Evolutionary conservation across 2,329 filamentous ascomycete species (phyloP).

Genomic region (Pseudogymnoascus sp.): DNA sequence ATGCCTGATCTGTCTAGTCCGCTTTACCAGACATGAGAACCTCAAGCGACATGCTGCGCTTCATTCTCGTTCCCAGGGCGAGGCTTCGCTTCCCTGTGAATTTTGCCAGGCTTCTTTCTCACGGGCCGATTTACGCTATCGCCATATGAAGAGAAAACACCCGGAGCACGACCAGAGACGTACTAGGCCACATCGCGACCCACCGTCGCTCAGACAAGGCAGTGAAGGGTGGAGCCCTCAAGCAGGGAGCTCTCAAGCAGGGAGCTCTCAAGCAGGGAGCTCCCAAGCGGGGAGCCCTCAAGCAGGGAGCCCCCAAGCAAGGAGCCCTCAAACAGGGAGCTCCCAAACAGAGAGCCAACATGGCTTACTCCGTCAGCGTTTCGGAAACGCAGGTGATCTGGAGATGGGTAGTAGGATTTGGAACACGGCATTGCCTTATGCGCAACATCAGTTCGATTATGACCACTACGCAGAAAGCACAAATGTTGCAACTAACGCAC

Average conservation of each 20-base stretch:
- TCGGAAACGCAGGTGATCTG: background rate
- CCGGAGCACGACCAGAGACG: conserved; percentile 20
- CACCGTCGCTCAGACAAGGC: background rate
- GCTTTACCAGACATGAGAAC: conserved; percentile 34
- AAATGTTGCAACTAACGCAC: background rate
- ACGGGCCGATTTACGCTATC: conserved; percentile 31
- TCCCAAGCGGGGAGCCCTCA: conserved; percentile 1
- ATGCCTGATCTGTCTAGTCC: conserved; percentile 31
- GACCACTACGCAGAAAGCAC: background rate
- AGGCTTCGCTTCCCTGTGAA: conserved; percentile 28
- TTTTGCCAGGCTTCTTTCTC: conserved; percentile 34
- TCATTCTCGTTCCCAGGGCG: conserved; percentile 28
- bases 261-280: background rate
- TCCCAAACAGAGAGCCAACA: conserved; percentile 2
- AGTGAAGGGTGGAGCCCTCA: background rate
- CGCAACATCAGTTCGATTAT: conserved; percentile 6
- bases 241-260: background rate
- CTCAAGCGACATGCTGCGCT: conserved; percentile 35
- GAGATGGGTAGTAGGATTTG: conserved; percentile 8
- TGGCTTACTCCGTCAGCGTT: conserved; percentile 8
- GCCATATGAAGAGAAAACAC: conserved; percentile 36
- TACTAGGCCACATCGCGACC: background rate
- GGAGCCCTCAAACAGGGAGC: background rate
- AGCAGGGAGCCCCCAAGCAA: background rate
- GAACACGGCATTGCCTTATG: conserved; percentile 5